Evolutionary conservation across 345 rosid genomes (phyloP), one percentile per base, ranked within the genome.

Genomic region (Abelmoschus esculentus): DNA sequence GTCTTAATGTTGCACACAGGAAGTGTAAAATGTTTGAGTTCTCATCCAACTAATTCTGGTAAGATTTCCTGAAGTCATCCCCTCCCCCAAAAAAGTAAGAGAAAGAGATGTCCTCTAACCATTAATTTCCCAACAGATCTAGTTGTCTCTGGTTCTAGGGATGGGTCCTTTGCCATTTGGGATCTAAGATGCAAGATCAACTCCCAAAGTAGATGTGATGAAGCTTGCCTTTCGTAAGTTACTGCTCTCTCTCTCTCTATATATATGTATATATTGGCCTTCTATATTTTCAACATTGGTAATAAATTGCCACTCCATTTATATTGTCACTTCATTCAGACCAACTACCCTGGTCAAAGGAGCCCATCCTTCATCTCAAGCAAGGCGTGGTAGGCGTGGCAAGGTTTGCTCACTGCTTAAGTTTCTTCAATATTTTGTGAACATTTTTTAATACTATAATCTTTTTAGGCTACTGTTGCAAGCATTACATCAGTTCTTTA

Each of bases 401-500:
- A 91, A 90, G 97, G 99, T 91, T 60, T 73, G 82, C 38, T 65
- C 57, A 44, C 28, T 74, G 15, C 38, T 62, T 12, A 55, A 13
- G 34, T 34, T 75, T 63, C 72, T 49, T 44, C 52, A 10, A 6
- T 62, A 59, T 74, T 10, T 61, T 42, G 6, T 57, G 19, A 61
- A 36, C 56, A 54, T 60, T 49, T 54, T 11, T 73, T 84, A 55
- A 81, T 61, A 14, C 17, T 29, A 70, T 64, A 63, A 19, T 67
- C 58, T 74, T 77, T 58, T 65, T 86, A 90, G 97, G 87, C 32
- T 70, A 91, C 91, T 75, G 83, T 96, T 18, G 84, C 85, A 70
- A 95, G 99, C 82, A 88, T 92, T 72, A 95, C 98, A 17, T 90
- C 97, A 44, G 93, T 90, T 66, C 93, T 95, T 75, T 88, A 80